These are phyloP conservation scores for Begonia masoniana DNA, from an alignment of 306 rosid species.

Conservation along the genomic window DNA sequence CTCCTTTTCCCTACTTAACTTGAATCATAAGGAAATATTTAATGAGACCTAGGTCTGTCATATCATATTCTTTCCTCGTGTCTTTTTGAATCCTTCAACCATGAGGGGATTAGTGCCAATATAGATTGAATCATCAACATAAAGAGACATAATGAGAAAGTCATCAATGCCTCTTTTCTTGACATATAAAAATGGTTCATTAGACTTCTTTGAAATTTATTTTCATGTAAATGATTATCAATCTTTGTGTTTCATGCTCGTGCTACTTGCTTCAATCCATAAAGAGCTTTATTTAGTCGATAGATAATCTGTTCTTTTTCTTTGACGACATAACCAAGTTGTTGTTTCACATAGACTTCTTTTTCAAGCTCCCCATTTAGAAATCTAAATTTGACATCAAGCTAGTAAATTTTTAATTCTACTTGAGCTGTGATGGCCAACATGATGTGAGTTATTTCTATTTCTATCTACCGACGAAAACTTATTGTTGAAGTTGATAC, in stretches of 20 bases:
- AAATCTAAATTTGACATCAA: no score
- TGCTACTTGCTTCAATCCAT: not conserved
- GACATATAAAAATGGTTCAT: no score
- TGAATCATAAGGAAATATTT: constrained; percentile 3
- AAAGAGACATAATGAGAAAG: not conserved
- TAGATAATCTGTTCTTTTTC: not conserved
- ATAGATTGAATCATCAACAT: constrained; percentile 2
- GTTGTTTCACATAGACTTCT: constrained; percentile 1
- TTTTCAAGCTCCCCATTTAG: no score
- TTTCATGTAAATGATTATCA: not conserved
- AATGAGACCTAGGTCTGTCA: constrained; percentile 2
- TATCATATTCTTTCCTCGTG: not conserved
- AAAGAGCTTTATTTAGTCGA: not conserved
- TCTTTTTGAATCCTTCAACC: no score
- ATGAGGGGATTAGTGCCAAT: not conserved
- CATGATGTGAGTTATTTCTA: not conserved
- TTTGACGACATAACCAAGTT: not conserved
- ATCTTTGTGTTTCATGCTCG: no score
- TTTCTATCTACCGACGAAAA: not conserved
- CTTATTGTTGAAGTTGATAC: not conserved
- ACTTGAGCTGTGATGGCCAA: not conserved
- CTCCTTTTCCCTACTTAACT: not conserved
- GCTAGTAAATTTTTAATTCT: not conserved
- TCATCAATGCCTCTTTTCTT: not conserved
- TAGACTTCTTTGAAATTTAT: not conserved